Evolutionary conservation across 176 grass and related monocot genomes (phyloP).

Genomic region (Zoysia pacifica): DNA sequence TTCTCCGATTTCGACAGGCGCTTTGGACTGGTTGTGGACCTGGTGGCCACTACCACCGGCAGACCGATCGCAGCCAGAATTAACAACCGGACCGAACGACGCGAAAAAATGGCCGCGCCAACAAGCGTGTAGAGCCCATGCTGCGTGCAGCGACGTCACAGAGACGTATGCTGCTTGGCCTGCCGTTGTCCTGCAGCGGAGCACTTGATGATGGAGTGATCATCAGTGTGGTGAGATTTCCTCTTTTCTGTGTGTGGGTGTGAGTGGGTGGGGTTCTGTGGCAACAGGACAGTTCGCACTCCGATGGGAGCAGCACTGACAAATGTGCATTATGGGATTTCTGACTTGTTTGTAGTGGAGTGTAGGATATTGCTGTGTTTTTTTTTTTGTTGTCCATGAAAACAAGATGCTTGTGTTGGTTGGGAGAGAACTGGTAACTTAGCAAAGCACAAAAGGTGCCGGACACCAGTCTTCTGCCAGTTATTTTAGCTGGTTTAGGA

Average conservation of each 20-base stretch:
- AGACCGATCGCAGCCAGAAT: background rate
- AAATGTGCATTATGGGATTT: background rate
- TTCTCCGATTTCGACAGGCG: constrained; percentile 43
- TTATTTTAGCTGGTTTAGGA: background rate
- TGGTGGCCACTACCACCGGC: constrained; percentile 45
- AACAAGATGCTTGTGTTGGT: background rate
- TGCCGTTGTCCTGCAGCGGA: constrained; percentile 20
- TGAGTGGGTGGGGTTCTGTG: constrained; percentile 2
- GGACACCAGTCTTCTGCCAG: background rate
- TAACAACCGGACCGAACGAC: background rate
- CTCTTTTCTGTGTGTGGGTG: background rate
- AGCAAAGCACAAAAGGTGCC: background rate
- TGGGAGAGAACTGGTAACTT: constrained; percentile 24
- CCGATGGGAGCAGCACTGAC: constrained; percentile 5
- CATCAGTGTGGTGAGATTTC: background rate
- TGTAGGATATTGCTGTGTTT: constrained; percentile 14
- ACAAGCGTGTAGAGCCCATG: constrained; percentile 3
- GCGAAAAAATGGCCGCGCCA: background rate
- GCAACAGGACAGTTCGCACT: constrained; percentile 12
- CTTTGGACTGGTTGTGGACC: background rate
- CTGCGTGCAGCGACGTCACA: constrained; percentile 13
- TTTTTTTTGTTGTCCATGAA: background rate
- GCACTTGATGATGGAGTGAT: constrained; percentile 17
- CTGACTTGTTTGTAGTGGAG: constrained; percentile 12
- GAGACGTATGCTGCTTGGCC: background rate